Base-by-base conservation (phyloP, 345 rosid genomes). In the Kernera saxatilis region DNA sequence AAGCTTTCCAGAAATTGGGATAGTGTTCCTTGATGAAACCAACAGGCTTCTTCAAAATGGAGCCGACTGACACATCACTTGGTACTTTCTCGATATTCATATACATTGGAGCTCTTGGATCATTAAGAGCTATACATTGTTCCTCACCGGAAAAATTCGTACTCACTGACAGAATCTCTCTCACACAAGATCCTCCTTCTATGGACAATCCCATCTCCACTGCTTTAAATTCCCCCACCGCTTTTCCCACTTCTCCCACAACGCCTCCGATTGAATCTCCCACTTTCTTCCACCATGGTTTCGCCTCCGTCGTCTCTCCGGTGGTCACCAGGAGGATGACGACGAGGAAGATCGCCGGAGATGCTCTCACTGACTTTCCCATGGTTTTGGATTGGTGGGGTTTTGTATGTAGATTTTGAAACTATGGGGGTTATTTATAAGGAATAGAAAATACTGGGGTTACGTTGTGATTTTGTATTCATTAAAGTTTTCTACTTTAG, bases 101-200 rank as follows among this genome's bases (percentile, higher is more conserved):
- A 10, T 65, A 65, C 36, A 65, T 65, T 6, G 48, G 58, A 49
- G 58, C 70, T 49, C 46, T 36, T 50, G 70, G 59, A 36, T 66
- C 70, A 50, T 66, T 17, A n/a, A 11, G 26, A 23, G 59, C 70
- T n/a, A 66, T 50, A 25, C 59, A 36, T 36, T 26, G 27, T 46
- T 50, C 70, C 52, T 32, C 39, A 1, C 14, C 40, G n/a, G 23
- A 21, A 5, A 35, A 0, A 65, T 48, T 64, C 2, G 56, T 22
- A 35, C 13, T 37, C 35, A 64, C 23, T 2, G 33, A 48, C n/a
- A 64, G 3, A 35, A 49, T 1, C 49, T 23, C 3, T 36, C 48
- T 50, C 17, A 65, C 23, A 50, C 70, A 50, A 0, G 23, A 25
- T 22, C 70, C 48, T 65, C 70, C 59, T 22, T 7, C 15, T 10